Percentiles rank a stretch among this genome's conserved stretches.
Conservation (phyloP, 2,329 filamentous ascomycete species). For the Hypoxylon sp. region DNA sequence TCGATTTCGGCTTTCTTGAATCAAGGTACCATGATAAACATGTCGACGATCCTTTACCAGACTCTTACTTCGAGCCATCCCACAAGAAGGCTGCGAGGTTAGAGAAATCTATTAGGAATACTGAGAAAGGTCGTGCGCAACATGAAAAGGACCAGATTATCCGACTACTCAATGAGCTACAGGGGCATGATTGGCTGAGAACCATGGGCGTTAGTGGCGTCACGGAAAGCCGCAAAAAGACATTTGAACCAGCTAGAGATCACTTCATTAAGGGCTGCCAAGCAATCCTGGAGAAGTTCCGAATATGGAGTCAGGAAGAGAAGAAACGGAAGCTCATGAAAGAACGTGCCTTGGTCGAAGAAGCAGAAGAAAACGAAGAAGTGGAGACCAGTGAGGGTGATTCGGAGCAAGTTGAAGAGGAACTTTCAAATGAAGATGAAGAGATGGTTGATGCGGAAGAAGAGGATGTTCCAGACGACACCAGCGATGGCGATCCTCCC, state of each 20-base stretch:
- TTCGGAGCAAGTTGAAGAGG: constrained; percentile 42
- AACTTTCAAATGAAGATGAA: constrained; percentile 40
- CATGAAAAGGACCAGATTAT: constrained; percentile 73
- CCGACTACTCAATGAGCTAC: constrained; percentile 78
- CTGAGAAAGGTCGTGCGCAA: constrained; percentile 70
- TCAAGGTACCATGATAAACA: constrained; percentile 55
- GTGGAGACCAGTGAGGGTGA: constrained; percentile 41
- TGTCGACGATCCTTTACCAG: constrained; percentile 63
- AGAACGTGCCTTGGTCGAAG: constrained; percentile 66
- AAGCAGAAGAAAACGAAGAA: constrained; percentile 47
- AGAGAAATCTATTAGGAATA: constrained; percentile 70
- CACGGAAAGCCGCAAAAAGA: constrained; percentile 85
- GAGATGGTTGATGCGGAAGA: constrained; percentile 42
- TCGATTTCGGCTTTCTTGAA: constrained; percentile 64
- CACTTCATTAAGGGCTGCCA: constrained; percentile 87
- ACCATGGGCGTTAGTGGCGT: constrained; percentile 88
- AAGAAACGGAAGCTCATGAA: constrained; percentile 81
- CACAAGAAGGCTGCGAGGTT: constrained; percentile 68
- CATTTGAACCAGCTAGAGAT: constrained; percentile 84
- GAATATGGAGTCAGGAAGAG: constrained; percentile 87
- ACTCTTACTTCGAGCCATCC: constrained; percentile 61
- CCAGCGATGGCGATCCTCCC: constrained; percentile 61
- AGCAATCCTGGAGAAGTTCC: constrained; percentile 85
- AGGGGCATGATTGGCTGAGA: constrained; percentile 91
- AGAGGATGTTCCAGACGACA: constrained; percentile 43